Conservation (phyloP, 148 eudicot genomes). For the Spergularia bocconei region DNA sequence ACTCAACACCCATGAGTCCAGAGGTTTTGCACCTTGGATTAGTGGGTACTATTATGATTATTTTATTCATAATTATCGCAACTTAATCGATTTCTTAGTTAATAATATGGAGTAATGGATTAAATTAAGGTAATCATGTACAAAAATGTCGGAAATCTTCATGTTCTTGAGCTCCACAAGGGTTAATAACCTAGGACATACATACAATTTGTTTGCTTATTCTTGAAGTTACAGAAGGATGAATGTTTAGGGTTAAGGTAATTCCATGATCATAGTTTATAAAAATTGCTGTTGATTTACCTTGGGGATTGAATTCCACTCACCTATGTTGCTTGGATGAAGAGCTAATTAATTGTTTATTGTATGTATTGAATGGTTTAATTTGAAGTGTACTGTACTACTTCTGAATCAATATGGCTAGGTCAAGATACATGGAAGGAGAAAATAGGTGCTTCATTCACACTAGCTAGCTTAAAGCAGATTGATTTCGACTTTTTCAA, state of each 20-base stretch:
- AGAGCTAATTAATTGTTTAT: constrained; percentile 10
- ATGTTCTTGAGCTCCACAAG: constrained; percentile 19
- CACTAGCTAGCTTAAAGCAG: no score
- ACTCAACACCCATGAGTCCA: not conserved
- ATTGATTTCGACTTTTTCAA: no score
- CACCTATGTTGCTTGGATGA: constrained; percentile 19
- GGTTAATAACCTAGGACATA: constrained; percentile 26
- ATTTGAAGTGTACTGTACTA: not conserved
- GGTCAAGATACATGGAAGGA: not conserved
- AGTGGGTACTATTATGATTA: constrained; percentile 3
- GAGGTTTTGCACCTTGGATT: not conserved
- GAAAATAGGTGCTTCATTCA: no score
- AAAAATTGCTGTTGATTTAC: constrained; percentile 19
- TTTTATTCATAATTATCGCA: not conserved
- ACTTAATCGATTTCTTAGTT: no score
- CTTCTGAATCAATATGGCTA: not conserved
- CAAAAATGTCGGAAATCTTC: constrained; percentile 6
- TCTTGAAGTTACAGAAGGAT: constrained; percentile 3
- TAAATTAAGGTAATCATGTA: no score
- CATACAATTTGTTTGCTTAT: not conserved
- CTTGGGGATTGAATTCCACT: constrained; percentile 16
- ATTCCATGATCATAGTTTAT: constrained; percentile 6
- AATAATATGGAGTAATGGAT: no score
- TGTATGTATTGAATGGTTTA: not conserved
- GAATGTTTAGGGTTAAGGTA: constrained; percentile 34